Evolutionary conservation across 805 yeast species (phyloP).

Genomic region (Cephaloascus albidus): DNA sequence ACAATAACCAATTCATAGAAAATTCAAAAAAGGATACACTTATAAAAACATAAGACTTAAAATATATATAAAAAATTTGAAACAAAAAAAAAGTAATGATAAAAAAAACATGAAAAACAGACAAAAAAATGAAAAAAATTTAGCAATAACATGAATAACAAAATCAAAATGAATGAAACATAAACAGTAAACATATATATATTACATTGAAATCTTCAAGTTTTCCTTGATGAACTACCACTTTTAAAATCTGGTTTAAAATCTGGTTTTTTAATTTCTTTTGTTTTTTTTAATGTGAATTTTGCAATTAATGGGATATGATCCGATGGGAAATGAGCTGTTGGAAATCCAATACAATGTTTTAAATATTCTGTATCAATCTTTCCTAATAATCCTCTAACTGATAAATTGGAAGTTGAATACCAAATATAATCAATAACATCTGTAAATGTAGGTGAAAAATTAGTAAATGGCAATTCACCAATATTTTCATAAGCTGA

Average conservation of each 20-base stretch:
- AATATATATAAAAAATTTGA: no score
- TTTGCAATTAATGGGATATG: constrained; percentile 82
- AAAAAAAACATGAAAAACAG: not conserved
- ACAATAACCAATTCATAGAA: not conserved
- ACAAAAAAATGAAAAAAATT: no score
- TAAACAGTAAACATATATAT: not conserved
- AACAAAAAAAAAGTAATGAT: no score
- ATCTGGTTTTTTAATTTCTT: constrained; percentile 23
- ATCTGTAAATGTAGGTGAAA: constrained; percentile 87
- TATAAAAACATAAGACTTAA: not conserved
- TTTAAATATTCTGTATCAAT: constrained; percentile 71
- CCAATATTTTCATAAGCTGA: constrained; percentile 80
- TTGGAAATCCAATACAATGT: constrained; percentile 86
- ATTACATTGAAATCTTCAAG: constrained; percentile 9
- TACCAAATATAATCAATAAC: constrained; percentile 96
- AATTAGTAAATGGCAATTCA: constrained; percentile 90
- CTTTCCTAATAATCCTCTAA: constrained; percentile 78
- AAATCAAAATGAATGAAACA: not conserved
- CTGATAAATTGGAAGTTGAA: constrained; percentile 70
- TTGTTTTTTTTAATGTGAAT: constrained; percentile 56
- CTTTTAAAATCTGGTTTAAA: constrained; percentile 35
- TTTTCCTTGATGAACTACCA: constrained; percentile 27
- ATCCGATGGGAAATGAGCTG: constrained; percentile 88
- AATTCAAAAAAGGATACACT: not conserved
- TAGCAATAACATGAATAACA: no score